Percentiles rank a stretch among this genome's conserved stretches.
These are phyloP conservation scores for Saccharomycodes ludwigii DNA, from an alignment of 805 yeast genomes.

Conservation along the genomic window DNA sequence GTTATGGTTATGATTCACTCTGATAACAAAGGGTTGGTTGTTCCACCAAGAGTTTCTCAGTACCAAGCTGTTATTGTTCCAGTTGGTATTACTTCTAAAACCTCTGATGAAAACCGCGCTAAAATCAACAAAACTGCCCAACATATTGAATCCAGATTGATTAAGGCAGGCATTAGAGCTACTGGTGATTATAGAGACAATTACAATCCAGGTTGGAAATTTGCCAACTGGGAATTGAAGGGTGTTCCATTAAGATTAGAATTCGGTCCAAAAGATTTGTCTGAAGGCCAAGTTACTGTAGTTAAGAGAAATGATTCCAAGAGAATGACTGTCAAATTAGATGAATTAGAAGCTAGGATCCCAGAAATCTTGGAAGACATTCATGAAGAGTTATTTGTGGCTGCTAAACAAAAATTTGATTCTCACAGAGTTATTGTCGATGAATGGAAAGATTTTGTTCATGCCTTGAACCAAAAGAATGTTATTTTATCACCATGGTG, in stretches of 20 bases:
- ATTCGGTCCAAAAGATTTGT: slow-evolving; percentile 92
- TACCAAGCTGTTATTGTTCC: slow-evolving; percentile 88
- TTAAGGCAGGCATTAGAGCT: slow-evolving; percentile 55
- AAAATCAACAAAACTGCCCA: slow-evolving; percentile 60
- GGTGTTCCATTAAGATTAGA: slow-evolving; percentile 92
- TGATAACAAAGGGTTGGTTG: slow-evolving; percentile 94
- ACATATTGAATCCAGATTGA: slow-evolving; percentile 51
- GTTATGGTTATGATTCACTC: slow-evolving; percentile 99
- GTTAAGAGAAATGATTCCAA: slow-evolving; percentile 88
- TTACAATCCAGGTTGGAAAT: slow-evolving; percentile 98
- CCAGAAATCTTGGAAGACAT: slow-evolving; percentile 72
- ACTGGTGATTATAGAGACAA: slow-evolving; percentile 82
- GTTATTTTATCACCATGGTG: slow-evolving; percentile 95
- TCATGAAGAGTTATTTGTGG: slow-evolving; percentile 60
- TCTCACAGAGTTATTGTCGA: slow-evolving; percentile 70
- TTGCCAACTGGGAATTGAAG: slow-evolving; percentile 91
- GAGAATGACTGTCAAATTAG: slow-evolving; percentile 56
- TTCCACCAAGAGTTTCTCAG: slow-evolving; percentile 96
- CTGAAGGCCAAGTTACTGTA: slow-evolving; percentile 65
- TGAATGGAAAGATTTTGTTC: slow-evolving; percentile 87
- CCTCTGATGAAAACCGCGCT: slow-evolving; percentile 62
- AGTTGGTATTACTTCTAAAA: slow-evolving; percentile 85
- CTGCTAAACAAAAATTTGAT: slow-evolving; percentile 77
- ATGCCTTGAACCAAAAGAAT: slow-evolving; percentile 81
- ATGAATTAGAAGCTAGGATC: slow-evolving; percentile 49